These are phyloP conservation scores for Vitis hybrid DNA, from an alignment of 177 flowering plant species.

Conservation along the genomic window DNA sequence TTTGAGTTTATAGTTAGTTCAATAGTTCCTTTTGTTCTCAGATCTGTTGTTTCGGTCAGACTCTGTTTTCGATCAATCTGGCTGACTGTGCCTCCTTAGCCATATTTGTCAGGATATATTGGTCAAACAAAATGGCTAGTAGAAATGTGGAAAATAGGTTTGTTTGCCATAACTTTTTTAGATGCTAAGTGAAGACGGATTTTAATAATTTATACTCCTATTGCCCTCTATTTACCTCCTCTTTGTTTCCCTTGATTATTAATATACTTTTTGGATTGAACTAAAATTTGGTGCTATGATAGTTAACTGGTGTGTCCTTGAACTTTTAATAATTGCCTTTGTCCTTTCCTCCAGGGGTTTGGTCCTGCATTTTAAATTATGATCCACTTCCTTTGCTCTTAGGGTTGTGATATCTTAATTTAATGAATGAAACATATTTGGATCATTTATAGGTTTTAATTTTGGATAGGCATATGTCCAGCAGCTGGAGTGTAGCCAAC, in stretches of 20 bases:
- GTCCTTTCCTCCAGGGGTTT: too few relatives aligned
- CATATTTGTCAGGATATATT: too few relatives aligned
- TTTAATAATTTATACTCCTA: not conserved
- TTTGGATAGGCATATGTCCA: slow-evolving; percentile 86
- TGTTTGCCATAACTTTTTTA: too few relatives aligned
- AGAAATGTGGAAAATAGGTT: too few relatives aligned
- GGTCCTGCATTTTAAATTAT: not conserved
- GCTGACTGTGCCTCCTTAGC: too few relatives aligned
- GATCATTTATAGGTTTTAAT: slow-evolving; percentile 27
- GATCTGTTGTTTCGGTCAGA: too few relatives aligned
- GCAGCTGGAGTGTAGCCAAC: slow-evolving; percentile 75
- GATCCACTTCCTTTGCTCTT: not conserved
- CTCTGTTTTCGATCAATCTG: too few relatives aligned
- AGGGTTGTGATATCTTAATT: not conserved
- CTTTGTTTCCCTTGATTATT: not conserved
- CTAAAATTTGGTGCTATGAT: not conserved
- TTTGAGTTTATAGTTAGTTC: too few relatives aligned
- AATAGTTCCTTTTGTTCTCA: too few relatives aligned
- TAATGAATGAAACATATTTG: slow-evolving; percentile 9
- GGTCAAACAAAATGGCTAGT: too few relatives aligned
- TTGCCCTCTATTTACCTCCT: not conserved
- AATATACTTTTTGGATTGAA: not conserved
- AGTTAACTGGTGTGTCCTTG: not conserved
- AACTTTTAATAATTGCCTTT: not conserved
- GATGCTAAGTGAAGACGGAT: too few relatives aligned